Evolutionary conservation across 169 alveolate genomes (phyloP).

Genomic region (Pseudocohnilembus persalinus): DNA sequence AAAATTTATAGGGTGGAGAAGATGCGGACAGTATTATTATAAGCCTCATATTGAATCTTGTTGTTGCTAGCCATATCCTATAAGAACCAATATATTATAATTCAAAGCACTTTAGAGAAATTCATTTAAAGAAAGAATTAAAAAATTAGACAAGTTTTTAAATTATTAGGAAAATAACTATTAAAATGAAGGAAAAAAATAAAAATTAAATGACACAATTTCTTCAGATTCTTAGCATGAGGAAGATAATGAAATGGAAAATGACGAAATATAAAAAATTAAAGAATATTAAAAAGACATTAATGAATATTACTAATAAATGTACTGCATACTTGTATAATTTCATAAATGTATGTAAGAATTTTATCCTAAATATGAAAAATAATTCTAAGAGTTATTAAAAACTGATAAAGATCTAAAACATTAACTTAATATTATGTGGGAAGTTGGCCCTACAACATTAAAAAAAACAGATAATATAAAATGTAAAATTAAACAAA

Average conservation of each 20-base stretch:
- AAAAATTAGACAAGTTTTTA: conserved; percentile 10
- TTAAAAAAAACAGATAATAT: no score
- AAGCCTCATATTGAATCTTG: conserved; percentile 57
- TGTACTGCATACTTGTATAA: no score
- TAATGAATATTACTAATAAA: no score
- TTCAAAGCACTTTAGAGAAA: conserved; percentile 36
- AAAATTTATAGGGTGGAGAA: conserved; percentile 73
- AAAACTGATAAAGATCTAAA: no score
- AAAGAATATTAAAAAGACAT: background rate
- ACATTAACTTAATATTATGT: no score
- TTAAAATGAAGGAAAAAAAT: background rate
- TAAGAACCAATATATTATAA: conserved; percentile 58
- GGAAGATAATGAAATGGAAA: background rate
- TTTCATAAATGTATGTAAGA: background rate
- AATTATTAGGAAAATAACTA: background rate
- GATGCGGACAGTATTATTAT: conserved; percentile 79
- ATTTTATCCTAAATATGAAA: no score
- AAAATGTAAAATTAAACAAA: no score
- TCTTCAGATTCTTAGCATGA: background rate
- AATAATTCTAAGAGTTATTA: no score
- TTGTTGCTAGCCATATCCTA: conserved; percentile 77
- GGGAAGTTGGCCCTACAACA: no score
- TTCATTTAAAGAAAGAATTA: conserved; percentile 9
- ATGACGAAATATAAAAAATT: background rate
- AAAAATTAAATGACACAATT: background rate